Percentiles rank a stretch among this genome's conserved stretches.
Conservation (phyloP, 495 filamentous ascomycete species). For the Tetracladium marchalianum region DNA sequence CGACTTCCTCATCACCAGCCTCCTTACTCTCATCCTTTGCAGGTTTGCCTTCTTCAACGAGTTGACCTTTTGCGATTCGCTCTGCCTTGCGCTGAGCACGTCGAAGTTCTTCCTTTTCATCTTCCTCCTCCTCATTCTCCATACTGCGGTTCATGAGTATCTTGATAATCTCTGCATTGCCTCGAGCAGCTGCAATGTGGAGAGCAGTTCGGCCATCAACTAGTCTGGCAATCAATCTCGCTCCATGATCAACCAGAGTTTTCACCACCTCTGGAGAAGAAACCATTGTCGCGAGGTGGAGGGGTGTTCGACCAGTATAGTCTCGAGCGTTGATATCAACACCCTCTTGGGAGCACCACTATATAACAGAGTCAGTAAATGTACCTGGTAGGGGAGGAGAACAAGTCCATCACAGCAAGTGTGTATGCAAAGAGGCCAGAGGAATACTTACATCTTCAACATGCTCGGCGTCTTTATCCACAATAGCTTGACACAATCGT, state of each 20-base stretch:
- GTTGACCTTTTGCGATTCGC: background rate
- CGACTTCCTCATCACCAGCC: constrained; percentile 31
- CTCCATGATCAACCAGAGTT: constrained; percentile 58
- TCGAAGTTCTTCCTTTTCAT: constrained; percentile 39
- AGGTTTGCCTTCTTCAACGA: constrained; percentile 11
- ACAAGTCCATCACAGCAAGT: too few species aligned
- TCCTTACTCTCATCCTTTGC: constrained; percentile 27
- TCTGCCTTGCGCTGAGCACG: constrained; percentile 12
- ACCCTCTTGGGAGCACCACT: constrained; percentile 51
- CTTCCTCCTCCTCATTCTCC: constrained; percentile 57
- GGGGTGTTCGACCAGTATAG: constrained; percentile 69
- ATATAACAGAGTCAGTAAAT: background rate
- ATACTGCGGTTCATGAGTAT: constrained; percentile 60
- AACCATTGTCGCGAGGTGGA: constrained; percentile 62
- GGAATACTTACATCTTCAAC: constrained; percentile 35
- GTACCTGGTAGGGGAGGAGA: too few species aligned
- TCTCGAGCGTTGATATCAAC: constrained; percentile 38
- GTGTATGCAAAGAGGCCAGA: too few species aligned
- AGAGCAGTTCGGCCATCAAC: constrained; percentile 72
- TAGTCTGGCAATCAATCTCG: constrained; percentile 58
- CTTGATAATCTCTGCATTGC: constrained; percentile 55
- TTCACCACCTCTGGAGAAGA: constrained; percentile 62
- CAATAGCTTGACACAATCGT: constrained; percentile 64
- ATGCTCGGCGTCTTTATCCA: constrained; percentile 53
- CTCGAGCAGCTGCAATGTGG: constrained; percentile 64